Conservation (phyloP, 345 rosid genomes). For the Lenwebbia sp. region DNA sequence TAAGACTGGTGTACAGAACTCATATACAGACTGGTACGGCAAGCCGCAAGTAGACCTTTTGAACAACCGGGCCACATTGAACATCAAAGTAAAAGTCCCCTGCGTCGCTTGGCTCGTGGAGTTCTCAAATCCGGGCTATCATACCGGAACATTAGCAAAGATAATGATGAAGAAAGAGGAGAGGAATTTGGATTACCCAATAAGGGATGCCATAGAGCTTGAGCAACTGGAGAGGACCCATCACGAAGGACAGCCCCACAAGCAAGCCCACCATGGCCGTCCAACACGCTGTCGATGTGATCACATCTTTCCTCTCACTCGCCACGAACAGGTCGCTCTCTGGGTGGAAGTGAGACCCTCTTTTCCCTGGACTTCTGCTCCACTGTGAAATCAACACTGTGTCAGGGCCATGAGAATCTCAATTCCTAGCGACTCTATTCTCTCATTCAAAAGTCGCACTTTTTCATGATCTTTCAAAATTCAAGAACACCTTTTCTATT, state of each 20-base stretch:
- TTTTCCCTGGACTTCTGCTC: slow-evolving; percentile 82
- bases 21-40: neutral
- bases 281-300: slow-evolving; percentile 80
- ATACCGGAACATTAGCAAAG: neutral
- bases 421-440: neutral
- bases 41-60: neutral
- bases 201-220: slow-evolving; percentile 73
- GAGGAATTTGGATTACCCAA: slow-evolving; percentile 20
- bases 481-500: neutral
- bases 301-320: slow-evolving; percentile 53
- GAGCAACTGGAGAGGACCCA: slow-evolving; percentile 59
- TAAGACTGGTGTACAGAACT: neutral
- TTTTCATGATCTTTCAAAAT: neutral
- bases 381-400: slow-evolving; percentile 28
- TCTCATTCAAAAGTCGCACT: neutral
- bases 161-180: neutral
- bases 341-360: slow-evolving; percentile 80
- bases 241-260: slow-evolving; percentile 27
- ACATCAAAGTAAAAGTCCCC: neutral
- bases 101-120: neutral
- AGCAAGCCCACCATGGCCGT: slow-evolving; percentile 62
- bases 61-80: neutral
- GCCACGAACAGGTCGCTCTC: slow-evolving; percentile 70
- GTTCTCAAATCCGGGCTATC: neutral
- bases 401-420: neutral